These are phyloP conservation scores for Cylindrodendrum hubeiense DNA, from an alignment of 2,329 filamentous ascomycete genomes.

Conservation along the genomic window DNA sequence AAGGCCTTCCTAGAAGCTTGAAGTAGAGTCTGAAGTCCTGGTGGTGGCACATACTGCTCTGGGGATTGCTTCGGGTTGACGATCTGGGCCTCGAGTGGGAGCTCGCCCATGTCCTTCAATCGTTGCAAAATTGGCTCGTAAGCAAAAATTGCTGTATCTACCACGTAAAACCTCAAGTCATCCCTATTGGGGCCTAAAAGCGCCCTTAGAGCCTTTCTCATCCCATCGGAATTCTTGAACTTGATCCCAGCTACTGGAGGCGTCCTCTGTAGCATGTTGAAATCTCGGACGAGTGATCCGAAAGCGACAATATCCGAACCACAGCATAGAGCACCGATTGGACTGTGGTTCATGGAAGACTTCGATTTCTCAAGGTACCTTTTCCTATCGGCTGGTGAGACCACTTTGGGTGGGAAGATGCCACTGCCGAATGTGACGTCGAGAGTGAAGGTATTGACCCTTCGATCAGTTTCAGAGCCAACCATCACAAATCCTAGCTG, in stretches of 20 bases:
- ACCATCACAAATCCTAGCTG: conserved; percentile 54
- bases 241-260: conserved; percentile 65
- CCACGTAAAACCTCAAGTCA: conserved; percentile 63
- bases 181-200: conserved; percentile 48
- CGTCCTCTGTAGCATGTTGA: conserved; percentile 54
- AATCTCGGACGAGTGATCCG: conserved; percentile 66
- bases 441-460: conserved; percentile 52
- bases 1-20: background rate
- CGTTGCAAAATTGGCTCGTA: conserved; percentile 75
- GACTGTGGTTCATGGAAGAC: conserved; percentile 68
- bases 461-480: conserved; percentile 48
- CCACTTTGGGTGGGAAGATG: conserved; percentile 55
- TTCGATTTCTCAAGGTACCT: conserved; percentile 60
- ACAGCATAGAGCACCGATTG: conserved; percentile 71
- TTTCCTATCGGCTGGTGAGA: conserved; percentile 49
- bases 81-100: conserved; percentile 68
- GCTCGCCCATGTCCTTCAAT: conserved; percentile 65
- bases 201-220: conserved; percentile 60
- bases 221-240: conserved; percentile 59
- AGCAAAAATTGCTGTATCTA: conserved; percentile 76
- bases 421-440: conserved; percentile 56
- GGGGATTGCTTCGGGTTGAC: conserved; percentile 49
- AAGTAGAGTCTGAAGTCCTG: conserved; percentile 15
- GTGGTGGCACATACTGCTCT: conserved; percentile 19
- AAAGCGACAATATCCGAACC: conserved; percentile 69